A percentile compares a stretch with the other conserved stretches of the same genome.
These are phyloP conservation scores for Phlyctochytrium bullatum DNA, from an alignment of 192 early-diverging fungal genomes.

Conservation along the genomic window DNA sequence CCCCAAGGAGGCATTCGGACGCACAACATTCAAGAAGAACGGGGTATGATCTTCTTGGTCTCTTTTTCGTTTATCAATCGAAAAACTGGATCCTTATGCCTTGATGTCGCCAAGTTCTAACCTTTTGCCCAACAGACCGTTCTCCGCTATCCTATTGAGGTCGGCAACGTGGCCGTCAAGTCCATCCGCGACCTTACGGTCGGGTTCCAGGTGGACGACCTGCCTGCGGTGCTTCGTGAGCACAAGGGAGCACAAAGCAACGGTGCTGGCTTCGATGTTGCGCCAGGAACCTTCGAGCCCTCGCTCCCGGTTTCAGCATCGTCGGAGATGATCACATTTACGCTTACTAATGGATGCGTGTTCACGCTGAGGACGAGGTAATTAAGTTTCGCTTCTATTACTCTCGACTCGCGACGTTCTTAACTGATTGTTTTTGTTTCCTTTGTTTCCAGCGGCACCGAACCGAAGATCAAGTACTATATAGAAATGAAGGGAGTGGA, in stretches of 20 bases:
- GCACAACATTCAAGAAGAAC: slow-evolving; percentile 1
- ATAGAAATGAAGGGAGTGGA: slow-evolving; percentile 23
- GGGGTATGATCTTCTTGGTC: slow-evolving; percentile 27
- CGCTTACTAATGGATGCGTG: slow-evolving; percentile 22
- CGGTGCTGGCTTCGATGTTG: neutral
- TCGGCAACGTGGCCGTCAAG: slow-evolving; percentile 67
- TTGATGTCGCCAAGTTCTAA: neutral
- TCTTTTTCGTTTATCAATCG: slow-evolving; percentile 18
- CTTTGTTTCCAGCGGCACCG: slow-evolving; percentile 72
- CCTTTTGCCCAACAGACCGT: slow-evolving; percentile 17
- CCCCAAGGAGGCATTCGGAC: slow-evolving; percentile 1
- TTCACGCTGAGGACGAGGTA: slow-evolving; percentile 40
- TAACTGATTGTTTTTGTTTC: slow-evolving; percentile 28
- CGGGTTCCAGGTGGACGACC: slow-evolving; percentile 66
- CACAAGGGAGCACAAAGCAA: slow-evolving; percentile 32
- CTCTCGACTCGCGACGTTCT: slow-evolving; percentile 8
- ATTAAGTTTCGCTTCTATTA: slow-evolving; percentile 59
- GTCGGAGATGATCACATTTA: slow-evolving; percentile 92
- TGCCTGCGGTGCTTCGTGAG: slow-evolving; percentile 24
- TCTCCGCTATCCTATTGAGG: slow-evolving; percentile 67
- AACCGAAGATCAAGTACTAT: slow-evolving; percentile 59
- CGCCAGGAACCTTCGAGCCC: slow-evolving; percentile 49
- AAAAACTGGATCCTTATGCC: neutral
- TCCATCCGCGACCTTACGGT: slow-evolving; percentile 84
- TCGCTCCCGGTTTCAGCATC: slow-evolving; percentile 68